Evolutionary conservation across 345 rosid species (phyloP).

Genomic region (Gossypium sturtianum): DNA sequence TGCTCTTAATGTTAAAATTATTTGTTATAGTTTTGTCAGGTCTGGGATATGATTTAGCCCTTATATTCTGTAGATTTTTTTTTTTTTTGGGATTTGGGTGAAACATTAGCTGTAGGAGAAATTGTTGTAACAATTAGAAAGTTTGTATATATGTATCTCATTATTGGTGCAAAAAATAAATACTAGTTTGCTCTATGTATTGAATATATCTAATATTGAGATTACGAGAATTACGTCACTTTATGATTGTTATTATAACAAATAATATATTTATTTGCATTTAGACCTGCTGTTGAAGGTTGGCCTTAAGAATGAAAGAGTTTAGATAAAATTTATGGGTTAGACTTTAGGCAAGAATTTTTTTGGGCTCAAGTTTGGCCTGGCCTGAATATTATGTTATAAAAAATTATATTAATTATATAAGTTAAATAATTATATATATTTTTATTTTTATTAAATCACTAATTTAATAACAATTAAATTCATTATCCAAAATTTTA

Average conservation of each 20-base stretch:
- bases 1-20: neutral
- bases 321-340: too few relatives aligned
- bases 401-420: too few relatives aligned
- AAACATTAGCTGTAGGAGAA: conserved; percentile 5
- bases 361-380: too few relatives aligned
- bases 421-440: too few relatives aligned
- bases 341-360: too few relatives aligned
- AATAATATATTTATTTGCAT: too few relatives aligned
- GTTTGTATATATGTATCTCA: conserved; percentile 14
- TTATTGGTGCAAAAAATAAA: conserved; percentile 5
- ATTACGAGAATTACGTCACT: neutral
- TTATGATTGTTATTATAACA: neutral
- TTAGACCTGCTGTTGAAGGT: too few relatives aligned
- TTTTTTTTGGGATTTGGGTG: neutral
- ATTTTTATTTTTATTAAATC: too few relatives aligned
- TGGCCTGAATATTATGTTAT: too few relatives aligned
- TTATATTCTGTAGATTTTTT: neutral
- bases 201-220: neutral
- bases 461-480: too few relatives aligned
- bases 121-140: conserved; percentile 12
- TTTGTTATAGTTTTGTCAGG: neutral
- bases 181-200: neutral
- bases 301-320: too few relatives aligned
- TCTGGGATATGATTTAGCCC: neutral
- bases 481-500: accelerated